phyloP scores from a whole-genome alignment of 2,329 filamentous ascomycete species.

The Coniochaeta pulveracea region DNA sequence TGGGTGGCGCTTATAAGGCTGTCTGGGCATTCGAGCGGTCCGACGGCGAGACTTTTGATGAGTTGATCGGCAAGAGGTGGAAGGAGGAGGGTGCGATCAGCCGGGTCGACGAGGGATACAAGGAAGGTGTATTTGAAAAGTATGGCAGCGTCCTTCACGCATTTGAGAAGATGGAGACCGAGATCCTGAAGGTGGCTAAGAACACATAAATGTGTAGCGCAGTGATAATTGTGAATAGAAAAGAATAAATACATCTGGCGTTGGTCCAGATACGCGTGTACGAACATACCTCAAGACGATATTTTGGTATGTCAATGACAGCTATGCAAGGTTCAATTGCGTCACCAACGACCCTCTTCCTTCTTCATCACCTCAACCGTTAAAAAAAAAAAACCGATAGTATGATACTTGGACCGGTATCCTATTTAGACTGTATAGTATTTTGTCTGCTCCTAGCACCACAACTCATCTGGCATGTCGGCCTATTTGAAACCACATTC shows the following conservation, averaged over 20 bases:
- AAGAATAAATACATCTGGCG: too few species aligned
- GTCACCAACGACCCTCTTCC: too few species aligned
- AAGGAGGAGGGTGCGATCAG: constrained; percentile 72
- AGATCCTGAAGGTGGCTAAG: constrained; percentile 39
- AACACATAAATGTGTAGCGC: constrained; percentile 13
- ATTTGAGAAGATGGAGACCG: constrained; percentile 65
- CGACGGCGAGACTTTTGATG: constrained; percentile 69
- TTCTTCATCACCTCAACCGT: too few species aligned
- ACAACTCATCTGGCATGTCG: constrained; percentile 58
- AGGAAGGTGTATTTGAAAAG: constrained; percentile 57
- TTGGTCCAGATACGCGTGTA: too few species aligned
- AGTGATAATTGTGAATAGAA: too few species aligned
- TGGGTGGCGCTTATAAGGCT: constrained; percentile 92
- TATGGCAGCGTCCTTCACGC: constrained; percentile 70
- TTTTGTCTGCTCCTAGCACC: constrained; percentile 62
- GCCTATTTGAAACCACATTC: constrained; percentile 43
- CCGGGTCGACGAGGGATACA: constrained; percentile 74
- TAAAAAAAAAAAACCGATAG: too few species aligned
- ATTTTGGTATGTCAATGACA: too few species aligned
- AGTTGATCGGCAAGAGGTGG: constrained; percentile 76
- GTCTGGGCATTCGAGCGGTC: constrained; percentile 76
- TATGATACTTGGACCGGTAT: constrained; percentile 67
- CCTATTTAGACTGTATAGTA: constrained; percentile 62
- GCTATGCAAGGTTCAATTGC: too few species aligned
- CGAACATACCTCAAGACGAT: too few species aligned